A percentile compares a stretch with the other conserved stretches of the same genome.
phyloP scores from a whole-genome alignment of 164 flowering plant species.

The Stephania yunnanensis region DNA sequence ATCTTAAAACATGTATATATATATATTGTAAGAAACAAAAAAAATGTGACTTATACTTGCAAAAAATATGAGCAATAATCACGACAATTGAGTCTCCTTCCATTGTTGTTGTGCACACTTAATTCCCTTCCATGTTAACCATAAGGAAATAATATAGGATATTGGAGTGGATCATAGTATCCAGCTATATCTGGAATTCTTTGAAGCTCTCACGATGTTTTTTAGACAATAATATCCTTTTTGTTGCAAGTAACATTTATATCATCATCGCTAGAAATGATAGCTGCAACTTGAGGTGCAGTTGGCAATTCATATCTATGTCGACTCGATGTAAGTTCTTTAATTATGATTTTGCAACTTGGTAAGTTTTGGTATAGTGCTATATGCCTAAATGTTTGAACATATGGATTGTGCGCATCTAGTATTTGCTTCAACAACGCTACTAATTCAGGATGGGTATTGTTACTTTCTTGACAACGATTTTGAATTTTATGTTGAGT shows the following conservation, averaged over 20 bases:
- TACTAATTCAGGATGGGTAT: no score
- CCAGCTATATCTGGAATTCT: conserved; percentile 8
- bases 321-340: not conserved
- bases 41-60: not conserved
- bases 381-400: no score
- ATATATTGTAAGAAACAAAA: not conserved
- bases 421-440: no score
- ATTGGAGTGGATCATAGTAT: conserved; percentile 19
- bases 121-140: conserved; percentile 15
- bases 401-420: not conserved
- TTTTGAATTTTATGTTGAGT: no score
- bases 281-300: conserved; percentile 5
- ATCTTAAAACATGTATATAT: no score
- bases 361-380: not conserved
- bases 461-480: no score
- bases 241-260: not conserved
- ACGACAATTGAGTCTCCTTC: not conserved
- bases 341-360: not conserved
- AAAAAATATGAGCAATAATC: not conserved
- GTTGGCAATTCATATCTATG: not conserved
- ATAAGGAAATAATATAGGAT: conserved; percentile 11
- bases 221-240: conserved; percentile 8
- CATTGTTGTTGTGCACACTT: not conserved
- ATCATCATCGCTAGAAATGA: not conserved
- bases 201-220: not conserved